phyloP scores from a whole-genome alignment of 108 stramenopile genomes.

The Epithemia pelagica region DNA sequence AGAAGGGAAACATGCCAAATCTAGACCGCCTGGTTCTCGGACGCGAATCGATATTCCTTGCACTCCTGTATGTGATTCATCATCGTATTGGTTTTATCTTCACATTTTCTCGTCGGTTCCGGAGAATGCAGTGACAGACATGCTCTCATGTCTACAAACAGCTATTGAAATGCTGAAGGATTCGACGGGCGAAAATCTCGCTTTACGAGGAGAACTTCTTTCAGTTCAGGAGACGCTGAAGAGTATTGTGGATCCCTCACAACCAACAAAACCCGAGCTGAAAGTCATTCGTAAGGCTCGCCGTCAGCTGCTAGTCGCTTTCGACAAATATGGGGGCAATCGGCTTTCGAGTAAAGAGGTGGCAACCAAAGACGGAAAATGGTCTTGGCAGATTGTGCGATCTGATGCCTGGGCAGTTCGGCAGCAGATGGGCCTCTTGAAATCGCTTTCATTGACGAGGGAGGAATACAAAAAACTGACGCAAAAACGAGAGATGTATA shows the following conservation, averaged over 20 bases:
- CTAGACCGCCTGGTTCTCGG: not conserved
- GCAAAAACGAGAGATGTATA: constrained; percentile 63
- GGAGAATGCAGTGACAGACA: not conserved
- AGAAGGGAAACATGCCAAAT: not conserved
- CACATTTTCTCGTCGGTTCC: constrained; percentile 47
- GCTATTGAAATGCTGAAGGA: constrained; percentile 1
- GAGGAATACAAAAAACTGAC: constrained; percentile 48
- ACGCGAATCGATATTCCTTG: constrained; percentile 41
- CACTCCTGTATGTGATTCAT: constrained; percentile 33
- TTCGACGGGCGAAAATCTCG: not conserved
- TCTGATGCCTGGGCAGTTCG: constrained; percentile 5
- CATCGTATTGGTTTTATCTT: constrained; percentile 62
- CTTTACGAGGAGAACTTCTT: not conserved
- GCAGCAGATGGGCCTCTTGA: constrained; percentile 47
- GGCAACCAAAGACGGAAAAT: not conserved
- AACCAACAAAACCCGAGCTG: not conserved
- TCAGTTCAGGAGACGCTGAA: not conserved
- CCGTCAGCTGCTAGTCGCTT: not conserved
- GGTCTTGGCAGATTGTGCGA: not conserved
- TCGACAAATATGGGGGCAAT: not conserved
- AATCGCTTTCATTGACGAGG: constrained; percentile 30
- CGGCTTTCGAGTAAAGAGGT: not conserved
- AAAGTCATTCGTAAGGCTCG: constrained; percentile 1
- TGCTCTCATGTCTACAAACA: not conserved
- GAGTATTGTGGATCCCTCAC: not conserved